Evolutionary conservation across 2,329 filamentous ascomycete genomes (phyloP).

Genomic region (Fusarium burgessii): DNA sequence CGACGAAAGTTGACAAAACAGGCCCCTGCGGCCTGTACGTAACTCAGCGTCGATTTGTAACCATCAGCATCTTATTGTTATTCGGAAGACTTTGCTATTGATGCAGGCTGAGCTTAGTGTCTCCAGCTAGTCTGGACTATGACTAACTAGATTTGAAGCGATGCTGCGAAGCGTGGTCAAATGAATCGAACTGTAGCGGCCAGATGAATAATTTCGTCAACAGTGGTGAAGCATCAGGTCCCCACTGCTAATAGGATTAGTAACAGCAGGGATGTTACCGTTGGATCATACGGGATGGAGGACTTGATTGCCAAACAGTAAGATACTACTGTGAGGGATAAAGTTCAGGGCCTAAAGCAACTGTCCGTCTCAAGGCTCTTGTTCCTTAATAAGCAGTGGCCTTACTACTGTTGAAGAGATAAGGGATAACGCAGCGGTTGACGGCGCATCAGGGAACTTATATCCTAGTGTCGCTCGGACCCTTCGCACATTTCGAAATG

Average conservation of each 20-base stretch:
- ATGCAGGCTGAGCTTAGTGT: background rate
- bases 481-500: background rate
- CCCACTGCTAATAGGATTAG: background rate
- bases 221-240: background rate
- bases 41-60: background rate
- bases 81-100: background rate
- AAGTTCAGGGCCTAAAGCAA: too few relatives aligned
- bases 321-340: background rate
- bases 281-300: background rate
- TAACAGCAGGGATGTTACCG: too few relatives aligned
- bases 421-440: background rate
- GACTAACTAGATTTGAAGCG: background rate
- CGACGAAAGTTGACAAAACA: background rate
- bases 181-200: too few relatives aligned
- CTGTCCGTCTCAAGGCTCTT: too few relatives aligned
- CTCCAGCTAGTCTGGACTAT: background rate
- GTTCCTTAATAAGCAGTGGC: rapidly evolving
- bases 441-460: background rate
- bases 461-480: background rate
- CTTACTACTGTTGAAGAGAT: background rate
- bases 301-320: too few relatives aligned
- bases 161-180: background rate
- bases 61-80: background rate
- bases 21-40: too few relatives aligned
- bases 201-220: background rate